These are phyloP conservation scores for Pholiota conissans DNA, from an alignment of 768 basidiomycete species.

Conservation along the genomic window DNA sequence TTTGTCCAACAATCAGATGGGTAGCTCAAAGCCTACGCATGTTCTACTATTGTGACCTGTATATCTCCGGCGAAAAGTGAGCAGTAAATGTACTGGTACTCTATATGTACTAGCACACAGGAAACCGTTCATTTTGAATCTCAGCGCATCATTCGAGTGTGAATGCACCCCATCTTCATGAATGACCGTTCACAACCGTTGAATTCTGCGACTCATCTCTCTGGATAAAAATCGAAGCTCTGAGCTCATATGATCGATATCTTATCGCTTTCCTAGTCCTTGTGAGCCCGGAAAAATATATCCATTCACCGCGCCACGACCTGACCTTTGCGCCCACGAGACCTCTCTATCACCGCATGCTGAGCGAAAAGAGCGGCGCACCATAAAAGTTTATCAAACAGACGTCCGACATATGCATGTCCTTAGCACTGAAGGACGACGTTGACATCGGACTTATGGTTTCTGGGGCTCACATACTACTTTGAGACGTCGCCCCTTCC, in stretches of 20 bases:
- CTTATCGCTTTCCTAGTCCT: too few species aligned
- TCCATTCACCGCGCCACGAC: neutral
- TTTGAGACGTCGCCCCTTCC: too few species aligned
- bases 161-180: neutral
- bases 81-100: neutral
- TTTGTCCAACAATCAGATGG: too few species aligned
- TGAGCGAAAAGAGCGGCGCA: neutral
- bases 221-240: too few species aligned
- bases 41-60: too few species aligned
- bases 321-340: neutral
- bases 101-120: neutral
- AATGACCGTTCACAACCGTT: neutral
- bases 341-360: neutral
- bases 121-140: neutral
- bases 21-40: too few species aligned
- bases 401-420: too few species aligned
- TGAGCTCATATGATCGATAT: too few species aligned
- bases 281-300: too few species aligned
- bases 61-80: neutral
- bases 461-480: too few species aligned
- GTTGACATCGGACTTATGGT: neutral
- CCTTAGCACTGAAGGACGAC: neutral
- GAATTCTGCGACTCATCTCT: too few species aligned
- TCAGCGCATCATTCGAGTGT: too few species aligned
- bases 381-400: neutral